Conservation (phyloP, 78 protist genomes). For the Dictyostelium discoideum region DNA sequence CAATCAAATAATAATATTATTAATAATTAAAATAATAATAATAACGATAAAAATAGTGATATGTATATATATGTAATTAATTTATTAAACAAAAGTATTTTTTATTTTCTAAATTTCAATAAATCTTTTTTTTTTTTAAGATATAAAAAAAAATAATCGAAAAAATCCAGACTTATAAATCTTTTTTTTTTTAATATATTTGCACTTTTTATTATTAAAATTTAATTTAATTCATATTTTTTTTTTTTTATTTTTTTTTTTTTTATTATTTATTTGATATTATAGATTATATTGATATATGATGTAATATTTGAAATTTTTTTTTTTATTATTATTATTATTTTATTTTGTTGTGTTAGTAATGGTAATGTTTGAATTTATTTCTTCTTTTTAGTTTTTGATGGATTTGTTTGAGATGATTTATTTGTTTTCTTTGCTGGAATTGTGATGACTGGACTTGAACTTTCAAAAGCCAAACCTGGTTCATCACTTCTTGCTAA, state of each 20-base stretch:
- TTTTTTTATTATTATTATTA: neutral
- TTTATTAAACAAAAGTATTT: neutral
- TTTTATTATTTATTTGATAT: neutral
- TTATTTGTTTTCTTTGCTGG: constrained; percentile 44
- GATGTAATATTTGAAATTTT: neutral
- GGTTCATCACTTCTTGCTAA: constrained; percentile 74
- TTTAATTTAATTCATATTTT: neutral
- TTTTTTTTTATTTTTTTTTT: neutral
- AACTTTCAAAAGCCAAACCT: constrained; percentile 50
- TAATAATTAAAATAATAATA: too few species aligned
- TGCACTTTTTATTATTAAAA: neutral
- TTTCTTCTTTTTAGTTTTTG: neutral
- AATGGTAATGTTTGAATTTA: neutral
- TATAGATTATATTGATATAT: neutral
- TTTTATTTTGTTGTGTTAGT: neutral
- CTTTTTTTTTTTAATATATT: neutral
- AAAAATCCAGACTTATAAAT: neutral
- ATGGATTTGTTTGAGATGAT: neutral
- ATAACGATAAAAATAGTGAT: neutral
- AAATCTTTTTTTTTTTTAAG: neutral
- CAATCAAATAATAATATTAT: neutral
- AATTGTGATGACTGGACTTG: constrained; percentile 61
- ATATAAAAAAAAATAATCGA: neutral
- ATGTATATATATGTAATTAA: neutral
- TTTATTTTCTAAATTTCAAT: neutral